phyloP scores from a whole-genome alignment of 805 yeast genomes.

The Dipodascus geniculatus region DNA sequence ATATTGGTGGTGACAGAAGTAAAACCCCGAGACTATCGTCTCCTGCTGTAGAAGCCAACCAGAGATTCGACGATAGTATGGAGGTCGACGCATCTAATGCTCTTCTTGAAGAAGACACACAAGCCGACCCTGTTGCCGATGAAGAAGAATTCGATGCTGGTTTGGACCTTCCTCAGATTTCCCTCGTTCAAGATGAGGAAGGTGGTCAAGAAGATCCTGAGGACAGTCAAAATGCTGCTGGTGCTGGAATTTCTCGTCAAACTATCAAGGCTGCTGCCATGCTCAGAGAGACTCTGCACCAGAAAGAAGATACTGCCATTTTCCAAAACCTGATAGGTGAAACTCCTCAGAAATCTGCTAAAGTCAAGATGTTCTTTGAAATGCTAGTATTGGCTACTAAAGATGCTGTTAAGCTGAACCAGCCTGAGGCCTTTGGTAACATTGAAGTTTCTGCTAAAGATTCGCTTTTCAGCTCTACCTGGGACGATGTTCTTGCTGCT shows the following conservation, averaged over 20 bases:
- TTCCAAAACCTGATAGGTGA: constrained; percentile 21
- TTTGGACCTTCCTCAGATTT: constrained; percentile 6
- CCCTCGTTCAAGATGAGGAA: constrained; percentile 5
- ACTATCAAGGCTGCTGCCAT: constrained; percentile 44
- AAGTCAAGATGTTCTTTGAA: constrained; percentile 70
- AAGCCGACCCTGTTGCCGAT: constrained; percentile 4
- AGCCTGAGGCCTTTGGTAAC: constrained; percentile 47
- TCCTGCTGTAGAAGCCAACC: background rate
- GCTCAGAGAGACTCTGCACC: constrained; percentile 28
- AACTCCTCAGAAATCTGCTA: constrained; percentile 36
- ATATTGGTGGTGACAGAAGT: background rate
- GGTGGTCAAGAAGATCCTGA: constrained; percentile 9
- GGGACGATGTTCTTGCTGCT: constrained; percentile 8
- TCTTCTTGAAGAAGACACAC: background rate
- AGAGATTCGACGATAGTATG: background rate
- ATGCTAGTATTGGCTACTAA: constrained; percentile 69
- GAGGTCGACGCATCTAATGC: background rate
- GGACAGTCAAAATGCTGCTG: constrained; percentile 8
- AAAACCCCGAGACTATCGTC: background rate
- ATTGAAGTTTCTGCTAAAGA: constrained; percentile 41
- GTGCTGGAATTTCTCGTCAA: constrained; percentile 31
- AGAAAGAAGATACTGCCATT: constrained; percentile 21
- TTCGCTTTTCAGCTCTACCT: constrained; percentile 23
- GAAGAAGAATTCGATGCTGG: constrained; percentile 7
- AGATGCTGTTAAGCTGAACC: constrained; percentile 55